Evolutionary conservation across 495 filamentous ascomycete species (phyloP), one percentile per base, ranked within the genome.

Genomic region (Durotheca rogersii): DNA sequence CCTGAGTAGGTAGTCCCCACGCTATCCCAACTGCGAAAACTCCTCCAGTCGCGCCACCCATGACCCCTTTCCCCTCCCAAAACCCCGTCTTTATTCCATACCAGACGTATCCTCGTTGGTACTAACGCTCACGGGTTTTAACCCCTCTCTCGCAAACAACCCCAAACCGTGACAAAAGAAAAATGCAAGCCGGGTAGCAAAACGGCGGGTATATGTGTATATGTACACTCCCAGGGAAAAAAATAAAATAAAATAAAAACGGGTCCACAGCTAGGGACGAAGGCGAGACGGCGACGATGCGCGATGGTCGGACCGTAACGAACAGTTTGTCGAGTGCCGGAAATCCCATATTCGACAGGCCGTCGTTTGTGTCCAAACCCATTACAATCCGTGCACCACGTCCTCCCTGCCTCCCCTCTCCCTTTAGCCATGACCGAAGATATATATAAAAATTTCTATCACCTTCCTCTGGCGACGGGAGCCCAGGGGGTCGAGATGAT

Each of bases 201-300:
- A 30, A 37, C 48, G 41, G 50, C 49, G 56, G 50, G 50, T 50
- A 53, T 54, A 59, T 59, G 46, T 37, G 29, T 52, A 47, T 57
- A 59, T 54, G 54, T 36, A 58, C 43, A 48, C 33, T 48, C 36
- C 30, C 23, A 4, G 9, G 9, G 23, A 27, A 53, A 54, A 15
- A 47, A n/a, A n/a, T n/a, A n/a, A n/a, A n/a, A n/a, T n/a, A n/a
- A n/a, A n/a, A n/a, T n/a, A n/a, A n/a, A n/a, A n/a, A n/a, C n/a
- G n/a, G 5, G 17, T 35, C 46, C 45, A 54, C 37, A 21, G 12
- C 23, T 48, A 12, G 17, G 41, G 21, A 32, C 15, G 18, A 27
- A 36, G 40, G 19, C 34, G 33, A 38, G 46, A 38, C 12, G 34
- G 21, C 3, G 30, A 21, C 23, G 21, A 15, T 37, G 30, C 17